phyloP scores from a whole-genome alignment of 768 basidiomycete species.

The Naganishia kalamii region DNA sequence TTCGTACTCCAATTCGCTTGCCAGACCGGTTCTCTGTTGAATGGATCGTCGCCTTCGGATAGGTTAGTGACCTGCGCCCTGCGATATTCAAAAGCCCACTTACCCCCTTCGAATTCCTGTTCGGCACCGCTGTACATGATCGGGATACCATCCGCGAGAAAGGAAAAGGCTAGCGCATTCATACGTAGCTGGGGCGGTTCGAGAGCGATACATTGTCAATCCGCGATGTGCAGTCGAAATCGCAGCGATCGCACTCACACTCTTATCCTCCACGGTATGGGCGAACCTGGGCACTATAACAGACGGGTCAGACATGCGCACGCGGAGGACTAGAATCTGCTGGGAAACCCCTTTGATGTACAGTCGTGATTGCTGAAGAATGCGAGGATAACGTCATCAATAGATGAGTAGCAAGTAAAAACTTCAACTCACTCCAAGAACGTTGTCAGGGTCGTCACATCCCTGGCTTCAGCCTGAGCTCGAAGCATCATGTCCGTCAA shows the following conservation, averaged over 20 bases:
- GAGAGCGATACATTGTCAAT: too few relatives aligned
- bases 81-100: neutral
- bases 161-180: slow-evolving; percentile 46
- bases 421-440: slow-evolving; percentile 40
- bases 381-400: neutral
- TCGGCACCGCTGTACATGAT: slow-evolving; percentile 38
- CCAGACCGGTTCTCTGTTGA: slow-evolving; percentile 45
- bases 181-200: slow-evolving; percentile 32
- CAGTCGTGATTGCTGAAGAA: slow-evolving; percentile 21
- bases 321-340: neutral
- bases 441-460: slow-evolving; percentile 31
- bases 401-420: neutral
- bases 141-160: slow-evolving; percentile 47
- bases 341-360: neutral
- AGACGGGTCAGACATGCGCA: neutral
- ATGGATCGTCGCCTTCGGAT: slow-evolving; percentile 38
- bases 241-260: neutral
- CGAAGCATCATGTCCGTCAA: slow-evolving; percentile 17
- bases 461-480: slow-evolving; percentile 14
- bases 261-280: slow-evolving; percentile 9
- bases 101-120: slow-evolving; percentile 21
- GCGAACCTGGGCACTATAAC: slow-evolving; percentile 22
- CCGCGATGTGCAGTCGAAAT: neutral
- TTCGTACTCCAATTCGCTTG: slow-evolving; percentile 34
- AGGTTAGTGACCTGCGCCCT: neutral